A percentile compares a stretch with the other conserved stretches of the same genome.
These are phyloP conservation scores for Tolypocladium tundrense DNA, from an alignment of 2,329 filamentous ascomycete species.

Conservation along the genomic window DNA sequence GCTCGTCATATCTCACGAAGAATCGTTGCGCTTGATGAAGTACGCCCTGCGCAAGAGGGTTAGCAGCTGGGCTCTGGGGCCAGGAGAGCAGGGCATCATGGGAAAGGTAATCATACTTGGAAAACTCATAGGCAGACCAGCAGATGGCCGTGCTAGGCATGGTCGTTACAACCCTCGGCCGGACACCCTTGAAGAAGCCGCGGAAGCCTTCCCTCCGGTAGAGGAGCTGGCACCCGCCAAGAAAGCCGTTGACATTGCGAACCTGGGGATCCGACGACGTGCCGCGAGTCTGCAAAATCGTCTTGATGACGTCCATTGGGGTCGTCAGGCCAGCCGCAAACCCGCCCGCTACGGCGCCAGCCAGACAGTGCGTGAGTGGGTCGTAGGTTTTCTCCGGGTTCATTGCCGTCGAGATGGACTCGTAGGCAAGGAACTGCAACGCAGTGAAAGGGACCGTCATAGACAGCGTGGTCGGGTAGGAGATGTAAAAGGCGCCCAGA, in stretches of 20 bases:
- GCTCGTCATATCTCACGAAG: constrained; percentile 14
- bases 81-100: neutral
- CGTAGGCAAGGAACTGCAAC: constrained; percentile 94
- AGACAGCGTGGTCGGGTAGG: constrained; percentile 92
- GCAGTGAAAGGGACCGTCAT: constrained; percentile 99
- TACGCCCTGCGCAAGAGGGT: constrained; percentile 35
- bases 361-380: constrained; percentile 84
- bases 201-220: constrained; percentile 72
- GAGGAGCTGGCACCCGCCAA: constrained; percentile 70
- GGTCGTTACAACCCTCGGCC: constrained; percentile 84
- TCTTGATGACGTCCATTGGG: constrained; percentile 97
- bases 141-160: constrained; percentile 99
- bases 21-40: constrained; percentile 46
- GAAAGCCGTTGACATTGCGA: constrained; percentile 72
- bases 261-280: constrained; percentile 72
- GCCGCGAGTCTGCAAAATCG: constrained; percentile 86
- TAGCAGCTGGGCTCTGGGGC: neutral
- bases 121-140: constrained; percentile 72
- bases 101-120: constrained; percentile 42
- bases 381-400: constrained; percentile 83
- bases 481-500: constrained; percentile 89
- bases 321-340: constrained; percentile 91
- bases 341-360: constrained; percentile 85
- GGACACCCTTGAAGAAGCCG: constrained; percentile 89
- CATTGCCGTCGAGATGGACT: constrained; percentile 88